phyloP scores from a whole-genome alignment of 2,329 filamentous ascomycete species.

The Aureobasidium mangrovei region DNA sequence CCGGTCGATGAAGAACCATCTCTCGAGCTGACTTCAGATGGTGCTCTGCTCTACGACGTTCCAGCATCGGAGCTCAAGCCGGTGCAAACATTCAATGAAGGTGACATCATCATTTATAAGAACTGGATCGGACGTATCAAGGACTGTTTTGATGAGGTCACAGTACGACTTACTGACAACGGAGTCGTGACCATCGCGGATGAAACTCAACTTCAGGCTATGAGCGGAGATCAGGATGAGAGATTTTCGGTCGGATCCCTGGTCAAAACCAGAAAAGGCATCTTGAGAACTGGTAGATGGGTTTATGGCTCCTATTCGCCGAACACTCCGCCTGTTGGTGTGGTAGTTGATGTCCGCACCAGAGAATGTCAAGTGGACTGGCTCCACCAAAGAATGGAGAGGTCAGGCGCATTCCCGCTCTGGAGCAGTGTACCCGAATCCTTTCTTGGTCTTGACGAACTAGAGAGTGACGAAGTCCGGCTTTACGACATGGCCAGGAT shows the following conservation, averaged over 20 bases:
- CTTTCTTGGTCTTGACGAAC: slow-evolving; percentile 27
- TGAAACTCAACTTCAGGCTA: slow-evolving; percentile 29
- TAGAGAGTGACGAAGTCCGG: slow-evolving; percentile 34
- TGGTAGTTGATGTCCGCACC: slow-evolving; percentile 43
- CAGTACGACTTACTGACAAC: slow-evolving; percentile 43
- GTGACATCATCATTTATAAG: slow-evolving; percentile 45
- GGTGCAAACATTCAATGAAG: slow-evolving; percentile 35
- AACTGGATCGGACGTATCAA: slow-evolving; percentile 49
- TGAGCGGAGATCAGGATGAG: slow-evolving; percentile 20
- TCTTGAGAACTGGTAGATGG: slow-evolving; percentile 45
- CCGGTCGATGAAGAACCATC: slow-evolving; percentile 12
- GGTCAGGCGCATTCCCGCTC: background rate
- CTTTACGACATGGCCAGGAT: slow-evolving; percentile 34
- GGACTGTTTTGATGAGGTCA: slow-evolving; percentile 41
- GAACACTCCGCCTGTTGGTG: slow-evolving; percentile 40
- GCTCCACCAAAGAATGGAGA: slow-evolving; percentile 30
- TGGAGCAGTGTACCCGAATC: slow-evolving; percentile 14
- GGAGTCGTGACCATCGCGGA: slow-evolving; percentile 46
- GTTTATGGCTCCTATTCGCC: slow-evolving; percentile 43
- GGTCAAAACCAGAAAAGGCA: slow-evolving; percentile 43
- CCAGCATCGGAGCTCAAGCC: slow-evolving; percentile 25
- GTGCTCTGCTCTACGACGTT: slow-evolving; percentile 20
- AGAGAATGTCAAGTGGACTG: slow-evolving; percentile 42
- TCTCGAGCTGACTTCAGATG: slow-evolving; percentile 2
- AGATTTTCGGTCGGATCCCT: slow-evolving; percentile 39